Evolutionary conservation across 2,329 filamentous ascomycete species (phyloP).

Genomic region (Colletotrichum sp.): DNA sequence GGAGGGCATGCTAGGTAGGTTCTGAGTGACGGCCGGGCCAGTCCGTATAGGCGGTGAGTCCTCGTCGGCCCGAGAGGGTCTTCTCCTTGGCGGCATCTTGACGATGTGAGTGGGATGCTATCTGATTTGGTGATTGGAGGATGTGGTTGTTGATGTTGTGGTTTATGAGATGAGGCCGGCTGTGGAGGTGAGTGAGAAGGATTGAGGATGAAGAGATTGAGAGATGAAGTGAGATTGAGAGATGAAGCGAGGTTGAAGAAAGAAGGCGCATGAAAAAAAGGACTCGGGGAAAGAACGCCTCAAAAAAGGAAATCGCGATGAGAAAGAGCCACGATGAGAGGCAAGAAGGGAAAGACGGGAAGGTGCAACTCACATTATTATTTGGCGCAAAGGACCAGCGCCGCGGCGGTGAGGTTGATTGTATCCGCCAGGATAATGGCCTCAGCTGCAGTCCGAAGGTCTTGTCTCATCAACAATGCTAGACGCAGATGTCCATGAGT

Average conservation of each 20-base stretch:
- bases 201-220: too few relatives aligned
- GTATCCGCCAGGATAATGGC: neutral
- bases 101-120: neutral
- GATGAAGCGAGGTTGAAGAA: neutral
- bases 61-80: neutral
- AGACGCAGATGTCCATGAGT: slow-evolving; percentile 5
- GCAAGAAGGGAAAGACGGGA: neutral
- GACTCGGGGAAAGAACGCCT: neutral
- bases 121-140: neutral
- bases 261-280: neutral
- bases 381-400: slow-evolving; percentile 2
- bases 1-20: slow-evolving; percentile 25
- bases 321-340: neutral
- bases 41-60: neutral
- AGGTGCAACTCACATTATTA: slow-evolving; percentile 18
- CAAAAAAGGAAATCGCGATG: neutral
- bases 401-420: neutral
- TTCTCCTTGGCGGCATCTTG: slow-evolving; percentile 19
- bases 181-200: neutral
- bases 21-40: slow-evolving; percentile 23
- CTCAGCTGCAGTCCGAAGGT: neutral
- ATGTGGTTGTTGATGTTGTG: neutral
- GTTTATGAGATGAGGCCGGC: neutral
- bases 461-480: slow-evolving; percentile 17
- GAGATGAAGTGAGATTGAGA: neutral